These are phyloP conservation scores for Talaromyces marneffei DNA, from an alignment of 2,329 filamentous ascomycete species.

Conservation along the genomic window DNA sequence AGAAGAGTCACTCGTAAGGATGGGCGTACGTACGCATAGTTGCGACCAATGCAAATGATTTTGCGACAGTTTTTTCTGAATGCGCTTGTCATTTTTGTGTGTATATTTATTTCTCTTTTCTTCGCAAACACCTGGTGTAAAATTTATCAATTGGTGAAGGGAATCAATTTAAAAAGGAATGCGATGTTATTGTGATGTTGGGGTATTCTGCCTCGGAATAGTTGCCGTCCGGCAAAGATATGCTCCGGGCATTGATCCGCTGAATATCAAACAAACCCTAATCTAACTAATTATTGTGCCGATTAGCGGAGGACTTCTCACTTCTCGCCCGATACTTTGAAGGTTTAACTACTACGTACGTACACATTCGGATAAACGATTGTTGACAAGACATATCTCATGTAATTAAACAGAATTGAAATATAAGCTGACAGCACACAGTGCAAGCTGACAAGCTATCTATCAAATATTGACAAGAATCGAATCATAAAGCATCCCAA, in stretches of 20 bases:
- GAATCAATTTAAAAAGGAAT: neutral
- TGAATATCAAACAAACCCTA: neutral
- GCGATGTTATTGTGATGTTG: neutral
- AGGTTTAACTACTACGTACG: neutral
- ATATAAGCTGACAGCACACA: neutral
- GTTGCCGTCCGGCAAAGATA: neutral
- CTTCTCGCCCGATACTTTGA: neutral
- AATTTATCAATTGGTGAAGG: neutral
- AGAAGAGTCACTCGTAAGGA: too few relatives aligned
- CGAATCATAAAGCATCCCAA: neutral
- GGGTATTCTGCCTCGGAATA: neutral
- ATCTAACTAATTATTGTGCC: neutral
- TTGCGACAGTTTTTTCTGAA: conserved; percentile 56
- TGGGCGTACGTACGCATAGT: conserved; percentile 96
- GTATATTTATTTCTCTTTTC: neutral
- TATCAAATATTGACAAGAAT: conserved; percentile 13
- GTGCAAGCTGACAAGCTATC: conserved; percentile 4
- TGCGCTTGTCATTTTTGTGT: conserved; percentile 34
- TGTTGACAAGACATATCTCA: neutral
- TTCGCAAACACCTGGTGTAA: too few relatives aligned
- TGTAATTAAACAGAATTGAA: neutral
- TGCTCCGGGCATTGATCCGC: conserved; percentile 3
- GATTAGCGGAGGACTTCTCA: conserved; percentile 8
- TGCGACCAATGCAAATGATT: conserved; percentile 88
- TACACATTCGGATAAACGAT: too few relatives aligned